Conservation (phyloP, 192 early-diverging fungal genomes). For the Coemansia sp. region DNA sequence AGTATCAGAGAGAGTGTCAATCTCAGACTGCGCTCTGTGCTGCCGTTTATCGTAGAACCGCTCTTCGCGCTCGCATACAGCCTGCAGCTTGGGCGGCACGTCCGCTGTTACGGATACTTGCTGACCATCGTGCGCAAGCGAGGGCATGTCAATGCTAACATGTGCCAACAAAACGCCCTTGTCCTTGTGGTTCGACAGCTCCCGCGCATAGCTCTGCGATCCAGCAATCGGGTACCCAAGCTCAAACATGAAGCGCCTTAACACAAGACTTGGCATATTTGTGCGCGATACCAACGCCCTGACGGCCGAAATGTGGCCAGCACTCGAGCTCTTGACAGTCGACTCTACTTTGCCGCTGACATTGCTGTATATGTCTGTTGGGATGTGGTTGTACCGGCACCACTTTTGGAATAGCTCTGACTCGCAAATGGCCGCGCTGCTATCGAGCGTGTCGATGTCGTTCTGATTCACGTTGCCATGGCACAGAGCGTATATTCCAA, state of each 20-base stretch:
- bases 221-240: constrained; percentile 61
- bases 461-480: constrained; percentile 35
- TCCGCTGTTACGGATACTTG: constrained; percentile 22
- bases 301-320: constrained; percentile 34
- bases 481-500: constrained; percentile 48
- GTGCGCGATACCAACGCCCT: constrained; percentile 17
- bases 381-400: constrained; percentile 32
- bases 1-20: constrained; percentile 18
- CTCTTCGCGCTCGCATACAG: constrained; percentile 61
- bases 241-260: constrained; percentile 59
- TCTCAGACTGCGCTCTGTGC: constrained; percentile 46
- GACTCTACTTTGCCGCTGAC: constrained; percentile 4
- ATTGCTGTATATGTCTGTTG: constrained; percentile 32
- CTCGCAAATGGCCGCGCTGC: not conserved
- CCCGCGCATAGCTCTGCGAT: constrained; percentile 56
- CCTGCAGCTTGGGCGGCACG: constrained; percentile 61
- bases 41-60: constrained; percentile 55
- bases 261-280: constrained; percentile 41
- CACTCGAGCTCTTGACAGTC: constrained; percentile 20
- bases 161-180: constrained; percentile 63
- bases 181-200: constrained; percentile 59
- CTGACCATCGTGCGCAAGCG: constrained; percentile 15
- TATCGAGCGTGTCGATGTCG: constrained; percentile 5
- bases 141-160: constrained; percentile 47
- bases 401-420: constrained; percentile 13